Conservation (phyloP, 371 early-diverging fungal species). For the Fennellomyces sp. region DNA sequence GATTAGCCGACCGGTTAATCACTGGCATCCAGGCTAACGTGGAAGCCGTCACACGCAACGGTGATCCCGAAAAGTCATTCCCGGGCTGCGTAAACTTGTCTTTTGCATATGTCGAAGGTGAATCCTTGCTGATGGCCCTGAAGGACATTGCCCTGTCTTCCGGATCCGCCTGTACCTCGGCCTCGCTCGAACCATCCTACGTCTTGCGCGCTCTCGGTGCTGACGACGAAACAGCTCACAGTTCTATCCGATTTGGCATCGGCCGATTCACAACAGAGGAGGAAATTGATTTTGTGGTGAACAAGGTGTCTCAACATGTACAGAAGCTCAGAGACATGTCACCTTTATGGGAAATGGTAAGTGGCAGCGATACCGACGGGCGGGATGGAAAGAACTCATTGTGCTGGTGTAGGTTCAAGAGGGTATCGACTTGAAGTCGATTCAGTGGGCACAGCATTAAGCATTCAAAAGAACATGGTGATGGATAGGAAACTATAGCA, state of each 20-base stretch:
- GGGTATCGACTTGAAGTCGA: slow-evolving; percentile 91
- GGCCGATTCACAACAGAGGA: slow-evolving; percentile 98
- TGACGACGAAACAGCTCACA: slow-evolving; percentile 98
- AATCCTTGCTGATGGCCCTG: slow-evolving; percentile 98
- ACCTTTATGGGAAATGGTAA: slow-evolving; percentile 99
- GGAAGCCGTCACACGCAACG: slow-evolving; percentile 87
- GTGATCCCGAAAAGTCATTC: slow-evolving; percentile 81
- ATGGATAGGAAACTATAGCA: too few species aligned
- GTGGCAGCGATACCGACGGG: neutral
- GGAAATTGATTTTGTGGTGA: slow-evolving; percentile 94
- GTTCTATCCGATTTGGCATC: slow-evolving; percentile 98
- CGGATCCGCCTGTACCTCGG: slow-evolving; percentile 99
- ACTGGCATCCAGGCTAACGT: slow-evolving; percentile 80
- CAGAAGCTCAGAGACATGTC: slow-evolving; percentile 95
- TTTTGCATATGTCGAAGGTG: slow-evolving; percentile 99
- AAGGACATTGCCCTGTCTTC: slow-evolving; percentile 98
- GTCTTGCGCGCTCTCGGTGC: slow-evolving; percentile 98
- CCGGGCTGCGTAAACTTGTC: slow-evolving; percentile 99
- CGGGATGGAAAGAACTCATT: neutral
- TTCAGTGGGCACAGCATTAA: slow-evolving; percentile 93
- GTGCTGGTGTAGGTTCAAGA: slow-evolving; percentile 68
- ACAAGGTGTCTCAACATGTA: slow-evolving; percentile 90
- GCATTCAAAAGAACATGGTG: too few species aligned
- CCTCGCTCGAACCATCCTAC: slow-evolving; percentile 98
- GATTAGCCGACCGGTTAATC: slow-evolving; percentile 81